Conservation (phyloP, 2,329 filamentous ascomycete species). For the Beauveria bassiana region DNA sequence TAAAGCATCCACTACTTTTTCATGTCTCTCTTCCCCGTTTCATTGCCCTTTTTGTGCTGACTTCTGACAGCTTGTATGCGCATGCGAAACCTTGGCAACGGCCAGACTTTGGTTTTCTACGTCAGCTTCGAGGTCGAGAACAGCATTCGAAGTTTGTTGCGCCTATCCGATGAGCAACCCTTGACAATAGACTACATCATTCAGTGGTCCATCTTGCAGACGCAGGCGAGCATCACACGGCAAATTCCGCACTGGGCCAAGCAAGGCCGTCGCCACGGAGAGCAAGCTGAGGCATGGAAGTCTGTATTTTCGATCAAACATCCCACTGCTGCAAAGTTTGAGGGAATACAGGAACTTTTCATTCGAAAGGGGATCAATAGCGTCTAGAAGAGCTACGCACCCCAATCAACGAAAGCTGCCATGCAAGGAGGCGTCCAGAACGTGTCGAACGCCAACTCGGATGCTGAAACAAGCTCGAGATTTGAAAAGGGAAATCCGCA, state of each 20-base stretch:
- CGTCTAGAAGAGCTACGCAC: not conserved
- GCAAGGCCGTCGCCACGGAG: constrained; percentile 46
- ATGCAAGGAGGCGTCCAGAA: not conserved
- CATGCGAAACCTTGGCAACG: constrained; percentile 60
- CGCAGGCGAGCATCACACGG: constrained; percentile 38
- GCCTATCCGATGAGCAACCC: not conserved
- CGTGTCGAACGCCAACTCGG: not conserved
- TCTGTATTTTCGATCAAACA: not conserved
- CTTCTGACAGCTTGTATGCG: constrained; percentile 53
- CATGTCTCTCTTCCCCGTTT: not conserved
- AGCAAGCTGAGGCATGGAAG: constrained; percentile 31
- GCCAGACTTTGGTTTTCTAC: constrained; percentile 57
- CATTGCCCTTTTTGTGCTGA: not conserved
- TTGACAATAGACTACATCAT: constrained; percentile 48
- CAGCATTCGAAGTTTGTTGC: constrained; percentile 35
- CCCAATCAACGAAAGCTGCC: not conserved
- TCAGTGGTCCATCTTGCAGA: constrained; percentile 50
- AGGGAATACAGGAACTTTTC: not conserved
- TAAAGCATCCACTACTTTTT: constrained; percentile 23
- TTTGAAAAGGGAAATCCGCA: not conserved
- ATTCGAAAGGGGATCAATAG: not conserved
- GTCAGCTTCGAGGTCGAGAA: constrained; percentile 49
- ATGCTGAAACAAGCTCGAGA: not conserved
- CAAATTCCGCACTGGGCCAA: constrained; percentile 52
- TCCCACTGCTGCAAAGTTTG: not conserved